phyloP scores from a whole-genome alignment of 2,329 filamentous ascomycete species.

The Exophiala xenobiotica region DNA sequence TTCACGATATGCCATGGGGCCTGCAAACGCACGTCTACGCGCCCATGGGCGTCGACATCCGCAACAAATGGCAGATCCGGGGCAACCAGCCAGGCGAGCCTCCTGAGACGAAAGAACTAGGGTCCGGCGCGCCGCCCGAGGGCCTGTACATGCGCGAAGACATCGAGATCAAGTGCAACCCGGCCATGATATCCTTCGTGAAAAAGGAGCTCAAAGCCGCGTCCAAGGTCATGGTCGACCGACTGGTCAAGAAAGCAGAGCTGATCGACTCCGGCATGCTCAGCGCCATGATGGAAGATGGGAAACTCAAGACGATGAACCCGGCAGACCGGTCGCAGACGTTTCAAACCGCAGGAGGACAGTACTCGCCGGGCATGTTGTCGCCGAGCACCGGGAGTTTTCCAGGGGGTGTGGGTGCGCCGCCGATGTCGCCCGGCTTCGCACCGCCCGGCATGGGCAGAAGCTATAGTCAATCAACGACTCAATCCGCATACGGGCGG shows the following conservation, averaged over 20 bases:
- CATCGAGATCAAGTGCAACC: slow-evolving; percentile 76
- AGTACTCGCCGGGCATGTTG: slow-evolving; percentile 21
- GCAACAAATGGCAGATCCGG: slow-evolving; percentile 74
- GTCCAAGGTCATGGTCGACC: slow-evolving; percentile 67
- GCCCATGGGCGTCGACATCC: slow-evolving; percentile 75
- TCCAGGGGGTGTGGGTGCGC: too few species aligned
- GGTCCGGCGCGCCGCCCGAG: slow-evolving; percentile 61
- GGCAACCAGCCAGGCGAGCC: slow-evolving; percentile 72
- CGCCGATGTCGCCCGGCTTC: slow-evolving; percentile 7
- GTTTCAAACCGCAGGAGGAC: slow-evolving; percentile 17
- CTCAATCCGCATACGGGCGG: slow-evolving; percentile 19
- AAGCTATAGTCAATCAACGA: neutral
- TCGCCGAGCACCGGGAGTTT: slow-evolving; percentile 11
- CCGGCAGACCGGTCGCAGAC: slow-evolving; percentile 24
- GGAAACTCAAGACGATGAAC: slow-evolving; percentile 27
- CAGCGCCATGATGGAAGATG: slow-evolving; percentile 30
- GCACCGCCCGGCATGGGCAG: neutral
- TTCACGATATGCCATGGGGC: slow-evolving; percentile 70
- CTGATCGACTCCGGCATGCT: slow-evolving; percentile 36
- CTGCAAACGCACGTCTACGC: slow-evolving; percentile 83
- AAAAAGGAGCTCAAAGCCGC: slow-evolving; percentile 79
- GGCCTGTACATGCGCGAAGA: slow-evolving; percentile 82
- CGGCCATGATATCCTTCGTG: slow-evolving; percentile 73
- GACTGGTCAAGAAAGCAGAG: slow-evolving; percentile 55
- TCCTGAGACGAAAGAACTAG: slow-evolving; percentile 63